These are phyloP conservation scores for Sphaerobolus stellatus DNA, from an alignment of 1,284 basidiomycete species.

Conservation along the genomic window DNA sequence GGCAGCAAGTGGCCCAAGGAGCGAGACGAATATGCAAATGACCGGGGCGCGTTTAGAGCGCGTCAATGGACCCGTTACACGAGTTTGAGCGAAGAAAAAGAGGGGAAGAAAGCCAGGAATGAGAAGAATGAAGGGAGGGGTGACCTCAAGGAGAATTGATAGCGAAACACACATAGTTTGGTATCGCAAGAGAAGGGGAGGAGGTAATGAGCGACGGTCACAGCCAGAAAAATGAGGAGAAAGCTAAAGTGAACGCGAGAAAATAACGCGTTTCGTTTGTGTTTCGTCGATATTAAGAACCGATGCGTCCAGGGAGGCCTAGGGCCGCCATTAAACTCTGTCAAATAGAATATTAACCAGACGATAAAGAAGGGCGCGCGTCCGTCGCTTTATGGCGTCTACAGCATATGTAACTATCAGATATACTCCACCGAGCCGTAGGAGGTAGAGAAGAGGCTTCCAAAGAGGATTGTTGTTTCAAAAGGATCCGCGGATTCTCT, in stretches of 20 bases:
- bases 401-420: no score
- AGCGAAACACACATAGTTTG: neutral
- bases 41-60: neutral
- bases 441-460: no score
- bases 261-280: neutral
- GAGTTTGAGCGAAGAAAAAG: slow-evolving; percentile 8
- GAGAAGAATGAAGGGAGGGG: slow-evolving; percentile 3
- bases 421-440: no score
- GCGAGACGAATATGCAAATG: slow-evolving; percentile 7
- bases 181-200: neutral
- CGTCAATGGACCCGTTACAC: neutral
- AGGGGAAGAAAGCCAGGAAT: slow-evolving; percentile 10
- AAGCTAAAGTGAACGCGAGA: neutral
- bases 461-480: no score
- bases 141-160: neutral
- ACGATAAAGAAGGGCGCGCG: no score
- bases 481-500: no score
- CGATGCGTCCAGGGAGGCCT: neutral
- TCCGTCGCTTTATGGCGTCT: no score
- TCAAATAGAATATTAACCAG: no score
- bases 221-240: neutral
- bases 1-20: slow-evolving; percentile 10
- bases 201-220: neutral
- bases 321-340: no score
- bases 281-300: neutral